These are phyloP conservation scores for Coniferiporia sulphurascens DNA, from an alignment of 1,284 basidiomycete species.

Conservation along the genomic window DNA sequence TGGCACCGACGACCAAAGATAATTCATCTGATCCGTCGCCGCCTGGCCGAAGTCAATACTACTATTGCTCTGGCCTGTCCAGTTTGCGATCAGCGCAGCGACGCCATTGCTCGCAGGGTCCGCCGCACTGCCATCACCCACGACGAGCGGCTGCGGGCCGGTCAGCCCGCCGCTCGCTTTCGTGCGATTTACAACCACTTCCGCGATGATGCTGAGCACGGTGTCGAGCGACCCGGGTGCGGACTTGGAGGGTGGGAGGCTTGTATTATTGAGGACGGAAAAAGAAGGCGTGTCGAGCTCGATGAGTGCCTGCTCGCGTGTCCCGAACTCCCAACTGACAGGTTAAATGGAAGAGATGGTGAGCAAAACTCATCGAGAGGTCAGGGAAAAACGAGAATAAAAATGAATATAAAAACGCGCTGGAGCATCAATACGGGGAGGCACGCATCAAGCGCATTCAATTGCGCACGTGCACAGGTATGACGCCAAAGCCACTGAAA, in stretches of 20 bases:
- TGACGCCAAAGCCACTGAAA: no score
- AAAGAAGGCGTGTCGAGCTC: constrained; percentile 61
- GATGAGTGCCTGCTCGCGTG: constrained; percentile 64
- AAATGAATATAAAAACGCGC: no score
- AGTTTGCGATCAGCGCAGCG: constrained; percentile 75
- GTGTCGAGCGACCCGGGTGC: constrained; percentile 32
- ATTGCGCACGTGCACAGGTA: no score
- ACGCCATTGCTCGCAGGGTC: constrained; percentile 84
- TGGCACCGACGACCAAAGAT: constrained; percentile 62
- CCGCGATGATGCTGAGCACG: constrained; percentile 56
- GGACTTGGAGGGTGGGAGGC: constrained; percentile 26
- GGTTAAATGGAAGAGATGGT: background rate
- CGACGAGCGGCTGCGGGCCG: constrained; percentile 47
- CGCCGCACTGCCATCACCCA: constrained; percentile 59
- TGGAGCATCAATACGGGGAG: no score
- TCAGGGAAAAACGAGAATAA: no score
- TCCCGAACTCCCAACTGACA: constrained; percentile 80
- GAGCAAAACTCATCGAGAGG: background rate
- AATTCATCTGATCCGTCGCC: constrained; percentile 68
- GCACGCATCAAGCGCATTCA: no score
- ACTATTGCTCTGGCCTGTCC: constrained; percentile 44
- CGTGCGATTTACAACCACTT: constrained; percentile 45
- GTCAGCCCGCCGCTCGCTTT: constrained; percentile 32
- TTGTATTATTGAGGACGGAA: constrained; percentile 52
- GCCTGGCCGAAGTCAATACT: constrained; percentile 60